A percentile compares a stretch with the other conserved stretches of the same genome.
phyloP scores from a whole-genome alignment of 1,139 yeast species.

The Hansenula sp. region DNA sequence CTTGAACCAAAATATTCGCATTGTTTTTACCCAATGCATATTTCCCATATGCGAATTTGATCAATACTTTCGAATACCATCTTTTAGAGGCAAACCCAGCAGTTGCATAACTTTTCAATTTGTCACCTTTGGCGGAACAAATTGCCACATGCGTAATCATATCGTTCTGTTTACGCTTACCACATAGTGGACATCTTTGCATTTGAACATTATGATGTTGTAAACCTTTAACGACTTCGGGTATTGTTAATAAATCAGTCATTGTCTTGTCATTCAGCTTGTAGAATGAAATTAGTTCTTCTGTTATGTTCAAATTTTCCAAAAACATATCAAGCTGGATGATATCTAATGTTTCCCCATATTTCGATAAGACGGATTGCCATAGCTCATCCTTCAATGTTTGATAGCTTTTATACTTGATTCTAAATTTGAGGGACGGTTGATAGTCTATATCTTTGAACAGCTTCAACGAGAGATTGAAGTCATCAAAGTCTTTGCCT shows the following conservation, averaged over 20 bases:
- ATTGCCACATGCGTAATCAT: constrained; percentile 83
- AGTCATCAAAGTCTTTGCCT: constrained; percentile 13
- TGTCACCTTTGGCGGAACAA: constrained; percentile 78
- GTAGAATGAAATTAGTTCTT: constrained; percentile 17
- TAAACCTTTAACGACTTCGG: constrained; percentile 53
- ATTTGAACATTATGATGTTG: constrained; percentile 17
- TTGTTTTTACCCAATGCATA: constrained; percentile 86
- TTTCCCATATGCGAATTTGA: constrained; percentile 85
- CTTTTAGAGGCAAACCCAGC: constrained; percentile 80
- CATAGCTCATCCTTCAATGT: constrained; percentile 67
- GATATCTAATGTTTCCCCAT: constrained; percentile 29
- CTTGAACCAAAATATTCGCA: constrained; percentile 92
- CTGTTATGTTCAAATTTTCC: constrained; percentile 19
- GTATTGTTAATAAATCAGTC: constrained; percentile 31
- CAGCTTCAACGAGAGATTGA: constrained; percentile 33
- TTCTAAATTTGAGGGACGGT: constrained; percentile 58
- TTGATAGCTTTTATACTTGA: constrained; percentile 66
- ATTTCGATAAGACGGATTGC: constrained; percentile 58
- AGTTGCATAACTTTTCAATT: constrained; percentile 70
- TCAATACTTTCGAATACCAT: constrained; percentile 82
- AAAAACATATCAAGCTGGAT: constrained; percentile 20
- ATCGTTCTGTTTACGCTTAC: constrained; percentile 56
- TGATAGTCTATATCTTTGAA: constrained; percentile 31
- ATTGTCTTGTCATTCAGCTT: constrained; percentile 12
- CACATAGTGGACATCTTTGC: constrained; percentile 70